Percentiles rank a stretch among this genome's conserved stretches.
Evolutionary conservation across 1,284 basidiomycete species (phyloP).

Genomic region (Malassezia cuniculi): DNA sequence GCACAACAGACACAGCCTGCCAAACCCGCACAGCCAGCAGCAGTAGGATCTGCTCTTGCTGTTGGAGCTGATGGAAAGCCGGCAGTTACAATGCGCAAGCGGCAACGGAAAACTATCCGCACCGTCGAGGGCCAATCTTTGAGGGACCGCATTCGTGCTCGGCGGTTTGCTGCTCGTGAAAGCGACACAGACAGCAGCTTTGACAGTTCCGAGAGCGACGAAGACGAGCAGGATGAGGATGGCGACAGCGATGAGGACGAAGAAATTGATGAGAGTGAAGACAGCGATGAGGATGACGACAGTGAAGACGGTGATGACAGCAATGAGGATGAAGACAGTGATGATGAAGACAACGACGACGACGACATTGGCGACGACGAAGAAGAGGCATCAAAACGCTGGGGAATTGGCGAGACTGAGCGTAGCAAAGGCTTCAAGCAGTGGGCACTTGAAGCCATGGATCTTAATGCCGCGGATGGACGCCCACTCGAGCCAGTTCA

Average conservation of each 20-base stretch:
- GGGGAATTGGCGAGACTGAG: constrained; percentile 22
- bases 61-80: constrained; percentile 29
- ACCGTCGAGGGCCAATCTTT: constrained; percentile 8
- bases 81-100: constrained; percentile 25
- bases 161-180: not conserved
- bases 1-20: too few relatives aligned
- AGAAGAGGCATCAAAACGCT: constrained; percentile 15
- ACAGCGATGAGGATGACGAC: not conserved
- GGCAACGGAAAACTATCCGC: constrained; percentile 17
- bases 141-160: constrained; percentile 17
- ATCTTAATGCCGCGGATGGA: constrained; percentile 15
- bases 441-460: constrained; percentile 37
- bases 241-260: constrained; percentile 32
- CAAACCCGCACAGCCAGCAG: too few relatives aligned
- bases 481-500: constrained; percentile 27
- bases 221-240: constrained; percentile 20
- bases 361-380: not conserved
- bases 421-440: constrained; percentile 37
- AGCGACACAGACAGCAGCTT: constrained; percentile 25
- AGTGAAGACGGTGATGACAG: constrained; percentile 9
- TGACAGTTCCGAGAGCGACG: constrained; percentile 24
- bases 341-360: constrained; percentile 11
- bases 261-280: constrained; percentile 14
- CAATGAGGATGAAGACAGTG: constrained; percentile 10
- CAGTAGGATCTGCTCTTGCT: constrained; percentile 36